Percentiles rank a stretch among this genome's conserved stretches.
These are phyloP conservation scores for Nothomitra cinnamomea DNA, from an alignment of 2,329 filamentous ascomycete species.

Conservation along the genomic window DNA sequence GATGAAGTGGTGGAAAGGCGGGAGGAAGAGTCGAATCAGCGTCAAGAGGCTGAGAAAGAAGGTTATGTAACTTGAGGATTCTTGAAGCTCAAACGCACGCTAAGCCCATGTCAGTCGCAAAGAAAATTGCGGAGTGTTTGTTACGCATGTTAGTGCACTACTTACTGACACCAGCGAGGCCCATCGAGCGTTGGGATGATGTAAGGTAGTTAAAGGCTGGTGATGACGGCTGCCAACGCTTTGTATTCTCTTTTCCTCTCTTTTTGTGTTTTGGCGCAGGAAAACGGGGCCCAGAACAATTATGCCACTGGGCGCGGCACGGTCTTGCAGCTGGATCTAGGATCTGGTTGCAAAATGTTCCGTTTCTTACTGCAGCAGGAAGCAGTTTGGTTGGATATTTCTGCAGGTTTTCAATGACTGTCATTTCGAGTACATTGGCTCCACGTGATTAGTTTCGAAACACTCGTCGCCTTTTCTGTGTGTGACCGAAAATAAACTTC, in stretches of 20 bases:
- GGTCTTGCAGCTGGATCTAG: neutral
- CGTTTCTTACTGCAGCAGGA: neutral
- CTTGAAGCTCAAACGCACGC: neutral
- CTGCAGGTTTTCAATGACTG: neutral
- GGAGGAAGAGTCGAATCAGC: neutral
- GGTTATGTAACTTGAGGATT: neutral
- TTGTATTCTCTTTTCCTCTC: too few relatives aligned
- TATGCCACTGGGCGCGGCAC: too few relatives aligned
- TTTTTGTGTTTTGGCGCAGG: too few relatives aligned
- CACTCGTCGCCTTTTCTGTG: neutral
- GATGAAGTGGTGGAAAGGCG: neutral
- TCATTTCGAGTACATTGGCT: neutral
- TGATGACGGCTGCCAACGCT: neutral
- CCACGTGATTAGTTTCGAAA: neutral
- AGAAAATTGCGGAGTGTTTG: neutral
- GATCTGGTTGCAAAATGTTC: neutral
- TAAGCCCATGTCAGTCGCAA: neutral
- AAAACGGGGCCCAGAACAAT: neutral
- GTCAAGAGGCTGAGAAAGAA: neutral
- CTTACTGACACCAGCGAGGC: neutral
- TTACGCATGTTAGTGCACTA: too few relatives aligned
- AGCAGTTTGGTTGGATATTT: neutral
- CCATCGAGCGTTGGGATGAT: neutral
- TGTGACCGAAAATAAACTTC: constrained; percentile 3
- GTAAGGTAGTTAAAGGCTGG: neutral